Percentiles rank a stretch among this genome's conserved stretches.
These are phyloP conservation scores for Boeremia lycopersici DNA, from an alignment of 2,329 filamentous ascomycete species.

Conservation along the genomic window DNA sequence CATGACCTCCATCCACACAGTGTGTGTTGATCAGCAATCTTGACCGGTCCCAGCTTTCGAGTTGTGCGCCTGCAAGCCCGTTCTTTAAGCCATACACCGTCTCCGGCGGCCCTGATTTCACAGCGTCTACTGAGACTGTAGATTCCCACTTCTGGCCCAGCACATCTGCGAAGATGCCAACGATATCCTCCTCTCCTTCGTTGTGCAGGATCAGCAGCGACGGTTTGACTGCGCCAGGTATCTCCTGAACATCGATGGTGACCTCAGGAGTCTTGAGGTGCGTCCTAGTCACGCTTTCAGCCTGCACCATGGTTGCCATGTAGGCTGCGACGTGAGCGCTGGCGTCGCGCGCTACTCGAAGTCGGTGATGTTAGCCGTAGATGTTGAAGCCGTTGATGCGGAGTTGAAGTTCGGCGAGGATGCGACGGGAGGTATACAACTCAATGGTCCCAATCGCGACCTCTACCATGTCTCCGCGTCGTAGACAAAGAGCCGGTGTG, in stretches of 20 bases:
- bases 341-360: constrained; percentile 21
- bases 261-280: constrained; percentile 39
- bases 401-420: constrained; percentile 47
- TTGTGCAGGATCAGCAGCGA: constrained; percentile 67
- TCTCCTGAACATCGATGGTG: constrained; percentile 44
- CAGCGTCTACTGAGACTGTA: constrained; percentile 60
- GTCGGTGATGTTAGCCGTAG: constrained; percentile 43
- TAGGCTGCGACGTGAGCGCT: constrained; percentile 22
- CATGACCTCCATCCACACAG: constrained; percentile 67
- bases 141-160: constrained; percentile 74
- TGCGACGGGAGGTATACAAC: constrained; percentile 48
- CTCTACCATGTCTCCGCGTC: constrained; percentile 46
- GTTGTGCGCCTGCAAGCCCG: constrained; percentile 61
- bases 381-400: constrained; percentile 52
- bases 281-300: constrained; percentile 37
- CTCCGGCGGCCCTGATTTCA: constrained; percentile 62
- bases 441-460: constrained; percentile 37
- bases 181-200: constrained; percentile 73
- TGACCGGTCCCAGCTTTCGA: constrained; percentile 62
- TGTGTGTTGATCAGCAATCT: constrained; percentile 77
- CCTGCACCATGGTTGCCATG: constrained; percentile 49
- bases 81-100: constrained; percentile 72
- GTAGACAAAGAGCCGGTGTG: constrained; percentile 28
- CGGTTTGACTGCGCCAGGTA: constrained; percentile 42
- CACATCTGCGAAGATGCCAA: constrained; percentile 77